phyloP scores from a whole-genome alignment of 306 rosid species.

The Glycyrrhiza uralensis region DNA sequence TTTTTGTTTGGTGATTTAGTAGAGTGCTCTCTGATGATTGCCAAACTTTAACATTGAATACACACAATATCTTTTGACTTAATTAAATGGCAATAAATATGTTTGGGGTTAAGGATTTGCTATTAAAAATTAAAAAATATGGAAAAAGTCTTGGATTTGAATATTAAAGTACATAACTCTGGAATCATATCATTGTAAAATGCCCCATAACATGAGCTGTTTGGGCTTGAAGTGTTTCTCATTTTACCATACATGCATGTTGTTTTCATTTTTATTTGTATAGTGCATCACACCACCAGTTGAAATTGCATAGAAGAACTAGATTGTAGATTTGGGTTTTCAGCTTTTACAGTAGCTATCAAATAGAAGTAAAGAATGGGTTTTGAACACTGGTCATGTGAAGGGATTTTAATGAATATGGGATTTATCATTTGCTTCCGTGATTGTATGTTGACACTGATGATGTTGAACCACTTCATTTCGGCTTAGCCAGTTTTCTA shows the following conservation, averaged over 20 bases:
- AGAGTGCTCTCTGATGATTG: neutral
- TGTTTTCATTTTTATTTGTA: neutral
- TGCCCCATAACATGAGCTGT: neutral
- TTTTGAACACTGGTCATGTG: neutral
- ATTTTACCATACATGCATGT: neutral
- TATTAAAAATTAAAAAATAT: neutral
- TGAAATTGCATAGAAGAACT: neutral
- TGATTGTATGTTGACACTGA: neutral
- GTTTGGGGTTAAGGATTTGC: neutral
- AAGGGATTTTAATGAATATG: neutral
- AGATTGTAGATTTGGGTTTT: neutral
- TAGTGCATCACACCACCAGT: neutral
- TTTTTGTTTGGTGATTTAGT: neutral
- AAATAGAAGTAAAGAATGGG: neutral
- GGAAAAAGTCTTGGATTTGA: neutral
- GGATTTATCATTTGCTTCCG: constrained; percentile 1
- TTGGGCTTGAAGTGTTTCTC: neutral
- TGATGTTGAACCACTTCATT: neutral
- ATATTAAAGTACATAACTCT: neutral
- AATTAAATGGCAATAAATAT: neutral
- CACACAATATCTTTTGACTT: neutral
- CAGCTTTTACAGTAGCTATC: neutral
- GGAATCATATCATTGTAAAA: neutral
- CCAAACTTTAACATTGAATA: neutral
- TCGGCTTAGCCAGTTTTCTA: constrained; percentile 25